phyloP scores from a whole-genome alignment of 2,329 filamentous ascomycete genomes.

The Paraconiothyrium brasiliense region DNA sequence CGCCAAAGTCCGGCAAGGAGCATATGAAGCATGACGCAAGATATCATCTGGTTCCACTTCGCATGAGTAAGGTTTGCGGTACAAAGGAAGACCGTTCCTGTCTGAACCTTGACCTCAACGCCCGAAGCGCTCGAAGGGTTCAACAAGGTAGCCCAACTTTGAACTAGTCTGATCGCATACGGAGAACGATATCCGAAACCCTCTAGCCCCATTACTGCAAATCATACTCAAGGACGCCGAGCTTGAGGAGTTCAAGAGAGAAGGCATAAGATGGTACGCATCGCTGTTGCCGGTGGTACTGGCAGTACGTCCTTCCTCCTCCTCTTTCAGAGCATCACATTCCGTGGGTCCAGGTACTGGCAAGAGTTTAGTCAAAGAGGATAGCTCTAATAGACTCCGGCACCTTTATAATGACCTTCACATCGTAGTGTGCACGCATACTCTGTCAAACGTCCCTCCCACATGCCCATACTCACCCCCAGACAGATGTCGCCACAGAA shows the following conservation, averaged over 20 bases:
- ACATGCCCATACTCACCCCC: constrained; percentile 1
- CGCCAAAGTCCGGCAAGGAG: constrained; percentile 10
- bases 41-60: neutral
- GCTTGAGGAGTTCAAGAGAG: neutral
- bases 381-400: no score
- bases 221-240: neutral
- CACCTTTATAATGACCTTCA: neutral
- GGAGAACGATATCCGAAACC: neutral
- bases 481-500: constrained; percentile 63
- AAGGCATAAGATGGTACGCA: constrained; percentile 39
- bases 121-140: neutral
- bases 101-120: neutral
- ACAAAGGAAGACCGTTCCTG: neutral
- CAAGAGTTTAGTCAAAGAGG: no score
- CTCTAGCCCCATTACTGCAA: no score
- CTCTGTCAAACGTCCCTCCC: neutral
- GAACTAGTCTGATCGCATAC: neutral
- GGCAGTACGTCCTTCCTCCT: constrained; percentile 40
- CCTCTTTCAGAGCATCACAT: neutral
- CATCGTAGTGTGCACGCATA: neutral
- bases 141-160: neutral
- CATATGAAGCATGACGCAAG: constrained; percentile 2
- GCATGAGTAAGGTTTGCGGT: neutral
- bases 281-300: constrained; percentile 49
- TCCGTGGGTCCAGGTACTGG: neutral